Conservation (phyloP, 2,329 filamentous ascomycete species). For the Aspergillus hortae region DNA sequence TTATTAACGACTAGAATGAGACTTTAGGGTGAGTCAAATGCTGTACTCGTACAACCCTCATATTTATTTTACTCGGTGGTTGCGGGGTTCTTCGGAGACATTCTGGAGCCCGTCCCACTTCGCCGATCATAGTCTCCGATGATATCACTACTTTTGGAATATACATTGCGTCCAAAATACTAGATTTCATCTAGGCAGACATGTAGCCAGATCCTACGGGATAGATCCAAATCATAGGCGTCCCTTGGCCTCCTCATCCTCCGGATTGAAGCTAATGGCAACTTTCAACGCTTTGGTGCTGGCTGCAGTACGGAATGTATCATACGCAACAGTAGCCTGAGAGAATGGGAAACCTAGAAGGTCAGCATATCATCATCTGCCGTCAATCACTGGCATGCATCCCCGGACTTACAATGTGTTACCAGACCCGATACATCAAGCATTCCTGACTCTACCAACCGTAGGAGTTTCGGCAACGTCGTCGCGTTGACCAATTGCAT, state of each 20-base stretch:
- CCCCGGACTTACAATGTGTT: conserved; percentile 17
- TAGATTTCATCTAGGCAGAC: background rate
- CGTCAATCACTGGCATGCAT: background rate
- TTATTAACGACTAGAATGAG: no score
- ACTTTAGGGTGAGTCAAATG: no score
- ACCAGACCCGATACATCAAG: conserved; percentile 16
- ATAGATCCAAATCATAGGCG: background rate
- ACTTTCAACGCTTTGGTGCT: conserved; percentile 18
- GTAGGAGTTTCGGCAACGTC: conserved; percentile 14
- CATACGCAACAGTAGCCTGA: conserved; percentile 13
- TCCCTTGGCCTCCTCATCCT: background rate
- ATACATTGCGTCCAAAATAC: no score
- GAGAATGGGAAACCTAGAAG: conserved; percentile 13
- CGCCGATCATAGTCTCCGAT: background rate
- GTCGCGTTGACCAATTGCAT: conserved; percentile 22
- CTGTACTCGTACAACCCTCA: no score
- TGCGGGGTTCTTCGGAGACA: no score
- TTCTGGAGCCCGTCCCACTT: background rate
- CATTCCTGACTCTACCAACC: conserved; percentile 12
- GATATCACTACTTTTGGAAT: background rate
- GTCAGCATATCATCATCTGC: background rate
- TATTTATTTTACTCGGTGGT: no score
- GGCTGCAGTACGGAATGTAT: conserved; percentile 16
- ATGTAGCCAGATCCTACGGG: background rate
- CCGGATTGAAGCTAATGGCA: conserved; percentile 15